phyloP scores from a whole-genome alignment of 345 rosid genomes.

The Linum usitatissimum region DNA sequence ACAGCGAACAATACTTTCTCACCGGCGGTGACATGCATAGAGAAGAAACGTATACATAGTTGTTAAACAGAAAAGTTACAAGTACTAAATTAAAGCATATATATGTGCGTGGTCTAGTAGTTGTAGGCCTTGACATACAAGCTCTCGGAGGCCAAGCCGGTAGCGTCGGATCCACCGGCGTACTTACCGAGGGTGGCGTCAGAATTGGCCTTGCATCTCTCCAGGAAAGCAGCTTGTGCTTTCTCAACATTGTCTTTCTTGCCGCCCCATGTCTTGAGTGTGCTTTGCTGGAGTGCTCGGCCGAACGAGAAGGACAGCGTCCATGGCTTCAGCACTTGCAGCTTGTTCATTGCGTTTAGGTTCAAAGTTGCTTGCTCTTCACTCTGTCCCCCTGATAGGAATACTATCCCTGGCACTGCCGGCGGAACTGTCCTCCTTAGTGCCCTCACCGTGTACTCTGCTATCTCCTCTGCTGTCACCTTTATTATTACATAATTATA shows the following conservation, averaged over 20 bases:
- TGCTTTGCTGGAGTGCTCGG: slow-evolving; percentile 87
- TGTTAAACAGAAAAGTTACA: too few relatives aligned
- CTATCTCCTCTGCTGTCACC: slow-evolving; percentile 63
- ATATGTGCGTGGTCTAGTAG: too few relatives aligned
- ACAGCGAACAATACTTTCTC: too few relatives aligned
- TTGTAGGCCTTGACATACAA: slow-evolving; percentile 77
- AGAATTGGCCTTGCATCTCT: slow-evolving; percentile 74
- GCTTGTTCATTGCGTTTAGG: slow-evolving; percentile 83
- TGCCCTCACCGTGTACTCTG: slow-evolving; percentile 59
- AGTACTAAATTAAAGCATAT: too few relatives aligned
- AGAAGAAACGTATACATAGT: too few relatives aligned
- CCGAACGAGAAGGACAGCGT: slow-evolving; percentile 89
- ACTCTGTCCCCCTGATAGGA: slow-evolving; percentile 82
- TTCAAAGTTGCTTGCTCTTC: slow-evolving; percentile 80
- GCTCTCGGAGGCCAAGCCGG: slow-evolving; percentile 74
- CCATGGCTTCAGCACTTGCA: slow-evolving; percentile 75
- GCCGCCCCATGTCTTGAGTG: slow-evolving; percentile 84
- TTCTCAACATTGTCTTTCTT: slow-evolving; percentile 64
- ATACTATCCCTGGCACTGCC: slow-evolving; percentile 87
- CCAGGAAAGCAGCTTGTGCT: slow-evolving; percentile 65
- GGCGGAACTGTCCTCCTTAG: slow-evolving; percentile 80
- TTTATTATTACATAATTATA: slow-evolving; percentile 7
- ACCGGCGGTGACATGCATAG: too few relatives aligned
- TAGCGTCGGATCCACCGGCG: slow-evolving; percentile 29
- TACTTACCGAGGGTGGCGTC: slow-evolving; percentile 80